Evolutionary conservation across 1,139 yeast species (phyloP).

Genomic region (Geotrichum restrictum): DNA sequence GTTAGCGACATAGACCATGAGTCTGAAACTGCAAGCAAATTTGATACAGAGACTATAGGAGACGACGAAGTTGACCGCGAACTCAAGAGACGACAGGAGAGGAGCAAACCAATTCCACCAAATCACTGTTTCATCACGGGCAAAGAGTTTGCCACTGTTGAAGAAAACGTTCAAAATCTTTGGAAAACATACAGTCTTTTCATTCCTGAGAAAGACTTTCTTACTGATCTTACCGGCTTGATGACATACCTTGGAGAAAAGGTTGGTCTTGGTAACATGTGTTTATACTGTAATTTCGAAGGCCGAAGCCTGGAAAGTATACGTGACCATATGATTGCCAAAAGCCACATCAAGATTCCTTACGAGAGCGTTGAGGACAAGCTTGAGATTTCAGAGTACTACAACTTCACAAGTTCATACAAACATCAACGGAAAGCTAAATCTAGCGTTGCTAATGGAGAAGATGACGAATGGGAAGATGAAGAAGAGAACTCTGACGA

Average conservation of each 20-base stretch:
- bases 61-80: constrained; percentile 38
- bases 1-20: constrained; percentile 27
- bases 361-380: constrained; percentile 81
- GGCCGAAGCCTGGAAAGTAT: constrained; percentile 82
- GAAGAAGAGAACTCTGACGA: constrained; percentile 44
- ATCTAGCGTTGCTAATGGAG: constrained; percentile 37
- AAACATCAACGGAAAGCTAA: constrained; percentile 30
- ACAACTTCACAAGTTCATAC: constrained; percentile 75
- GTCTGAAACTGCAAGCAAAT: constrained; percentile 19
- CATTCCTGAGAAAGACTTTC: constrained; percentile 73
- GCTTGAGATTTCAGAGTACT: constrained; percentile 73
- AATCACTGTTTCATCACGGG: constrained; percentile 78
- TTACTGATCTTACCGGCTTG: constrained; percentile 67
- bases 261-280: constrained; percentile 79
- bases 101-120: constrained; percentile 65
- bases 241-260: constrained; percentile 73
- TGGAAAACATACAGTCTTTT: constrained; percentile 73
- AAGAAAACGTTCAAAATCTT: constrained; percentile 74
- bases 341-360: constrained; percentile 85
- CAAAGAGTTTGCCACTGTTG: constrained; percentile 48
- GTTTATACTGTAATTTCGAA: constrained; percentile 78
- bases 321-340: constrained; percentile 81
- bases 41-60: constrained; percentile 29
- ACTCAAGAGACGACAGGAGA: constrained; percentile 38
- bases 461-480: constrained; percentile 46